phyloP scores from a whole-genome alignment of 2,329 filamentous ascomycete genomes.

The Dryadomyces quercivorus region DNA sequence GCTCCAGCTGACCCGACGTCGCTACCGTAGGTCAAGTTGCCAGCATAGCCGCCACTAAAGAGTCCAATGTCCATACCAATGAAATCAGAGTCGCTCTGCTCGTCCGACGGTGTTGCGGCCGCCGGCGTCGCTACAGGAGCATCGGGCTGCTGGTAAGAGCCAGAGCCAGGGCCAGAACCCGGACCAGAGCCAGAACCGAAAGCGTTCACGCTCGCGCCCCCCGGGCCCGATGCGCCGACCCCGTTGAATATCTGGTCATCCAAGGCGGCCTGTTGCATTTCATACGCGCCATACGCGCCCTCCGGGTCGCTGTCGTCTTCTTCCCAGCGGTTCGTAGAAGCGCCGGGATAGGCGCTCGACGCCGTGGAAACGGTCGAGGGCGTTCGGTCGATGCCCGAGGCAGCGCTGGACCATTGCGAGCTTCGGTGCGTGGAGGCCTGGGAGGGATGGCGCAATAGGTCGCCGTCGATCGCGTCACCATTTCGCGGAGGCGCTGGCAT shows the following conservation, averaged over 20 bases:
- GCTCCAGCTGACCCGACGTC: conserved; percentile 29
- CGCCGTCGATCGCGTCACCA: conserved; percentile 1
- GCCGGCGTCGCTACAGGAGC: conserved; percentile 26
- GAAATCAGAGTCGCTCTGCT: conserved; percentile 55
- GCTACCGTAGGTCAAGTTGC: conserved; percentile 37
- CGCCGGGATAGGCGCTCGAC: background rate
- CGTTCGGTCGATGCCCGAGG: conserved; percentile 24
- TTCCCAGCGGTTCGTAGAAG: conserved; percentile 25
- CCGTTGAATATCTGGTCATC: conserved; percentile 53
- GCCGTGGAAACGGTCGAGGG: conserved; percentile 5
- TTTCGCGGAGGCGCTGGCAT: background rate
- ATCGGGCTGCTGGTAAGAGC: background rate
- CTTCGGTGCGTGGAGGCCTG: conserved; percentile 29
- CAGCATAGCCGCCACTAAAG: conserved; percentile 59
- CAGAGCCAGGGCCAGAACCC: too few species aligned
- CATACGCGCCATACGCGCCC: conserved; percentile 70
- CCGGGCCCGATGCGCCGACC: conserved; percentile 32
- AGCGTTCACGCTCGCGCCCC: conserved; percentile 5
- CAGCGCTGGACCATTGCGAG: conserved; percentile 23
- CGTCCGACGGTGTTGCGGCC: conserved; percentile 26
- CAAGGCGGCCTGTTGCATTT: conserved; percentile 73
- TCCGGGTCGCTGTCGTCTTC: conserved; percentile 72
- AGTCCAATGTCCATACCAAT: conserved; percentile 60
- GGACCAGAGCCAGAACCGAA: background rate
- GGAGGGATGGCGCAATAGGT: conserved; percentile 25